These are phyloP conservation scores for Penicillium cinerascens DNA, from an alignment of 495 filamentous ascomycete species.

Conservation along the genomic window DNA sequence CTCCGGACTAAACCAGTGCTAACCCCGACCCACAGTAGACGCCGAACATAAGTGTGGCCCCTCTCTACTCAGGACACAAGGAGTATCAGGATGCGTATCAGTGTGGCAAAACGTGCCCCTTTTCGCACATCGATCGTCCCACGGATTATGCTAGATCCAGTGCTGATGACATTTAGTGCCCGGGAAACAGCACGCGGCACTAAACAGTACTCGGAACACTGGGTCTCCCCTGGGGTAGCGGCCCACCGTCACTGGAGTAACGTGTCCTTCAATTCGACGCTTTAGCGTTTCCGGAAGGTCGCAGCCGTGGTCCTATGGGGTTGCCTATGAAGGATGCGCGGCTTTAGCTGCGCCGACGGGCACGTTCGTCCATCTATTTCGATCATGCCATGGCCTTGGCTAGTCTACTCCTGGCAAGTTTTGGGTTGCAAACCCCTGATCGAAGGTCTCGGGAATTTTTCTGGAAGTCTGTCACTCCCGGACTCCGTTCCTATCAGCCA, in stretches of 20 bases:
- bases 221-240: neutral
- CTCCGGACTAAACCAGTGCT: constrained; percentile 1
- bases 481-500: neutral
- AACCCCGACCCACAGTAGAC: constrained; percentile 13
- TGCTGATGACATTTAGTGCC: neutral
- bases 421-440: neutral
- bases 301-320: constrained; percentile 12
- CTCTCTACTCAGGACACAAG: neutral
- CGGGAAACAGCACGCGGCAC: neutral
- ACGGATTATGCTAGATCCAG: constrained; percentile 8
- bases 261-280: constrained; percentile 8
- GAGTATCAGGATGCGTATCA: neutral
- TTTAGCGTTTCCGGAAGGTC: constrained; percentile 22
- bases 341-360: neutral
- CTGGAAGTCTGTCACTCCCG: neutral
- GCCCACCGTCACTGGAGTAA: constrained; percentile 15
- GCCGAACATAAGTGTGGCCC: constrained; percentile 8
- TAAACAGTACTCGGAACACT: constrained; percentile 1
- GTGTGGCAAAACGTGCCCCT: neutral
- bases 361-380: neutral
- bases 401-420: constrained; percentile 1
- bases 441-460: neutral
- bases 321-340: constrained; percentile 2
- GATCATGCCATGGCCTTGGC: neutral
- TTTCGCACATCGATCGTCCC: neutral